Percentiles rank a stretch among this genome's conserved stretches.
These are phyloP conservation scores for Syncephalastrum monosporum DNA, from an alignment of 371 early-diverging fungal genomes.

Conservation along the genomic window DNA sequence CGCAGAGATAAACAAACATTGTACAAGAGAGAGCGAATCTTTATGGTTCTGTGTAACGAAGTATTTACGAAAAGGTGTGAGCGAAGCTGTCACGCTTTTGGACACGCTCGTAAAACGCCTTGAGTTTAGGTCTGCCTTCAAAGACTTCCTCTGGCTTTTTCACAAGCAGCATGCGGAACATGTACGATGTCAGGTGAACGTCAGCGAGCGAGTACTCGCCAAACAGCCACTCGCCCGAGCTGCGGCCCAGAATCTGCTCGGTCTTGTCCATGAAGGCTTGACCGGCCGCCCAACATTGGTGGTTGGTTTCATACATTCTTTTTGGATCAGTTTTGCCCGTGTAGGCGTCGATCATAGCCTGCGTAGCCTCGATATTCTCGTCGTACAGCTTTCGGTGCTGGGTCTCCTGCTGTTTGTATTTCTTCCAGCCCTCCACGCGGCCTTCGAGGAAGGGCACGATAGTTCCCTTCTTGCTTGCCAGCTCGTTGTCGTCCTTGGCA, in stretches of 20 bases:
- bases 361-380: constrained; percentile 16
- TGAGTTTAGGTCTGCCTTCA: constrained; percentile 24
- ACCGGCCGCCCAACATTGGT: constrained; percentile 22
- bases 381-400: constrained; percentile 24
- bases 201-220: constrained; percentile 34
- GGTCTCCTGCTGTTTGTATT: constrained; percentile 21
- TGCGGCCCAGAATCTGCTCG: constrained; percentile 16
- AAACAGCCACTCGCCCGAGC: constrained; percentile 26
- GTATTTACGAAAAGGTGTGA: constrained; percentile 1
- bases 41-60: too few species aligned
- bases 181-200: constrained; percentile 31
- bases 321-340: constrained; percentile 13
- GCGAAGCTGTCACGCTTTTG: constrained; percentile 31
- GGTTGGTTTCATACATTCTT: constrained; percentile 22
- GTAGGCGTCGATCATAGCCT: constrained; percentile 19
- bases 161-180: constrained; percentile 23
- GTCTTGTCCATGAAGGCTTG: constrained; percentile 27
- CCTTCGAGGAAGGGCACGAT: constrained; percentile 27
- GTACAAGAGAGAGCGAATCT: not conserved
- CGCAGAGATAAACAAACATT: too few species aligned
- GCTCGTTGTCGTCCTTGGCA: constrained; percentile 22
- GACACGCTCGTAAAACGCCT: constrained; percentile 30
- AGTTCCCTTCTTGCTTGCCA: constrained; percentile 20
- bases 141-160: constrained; percentile 28
- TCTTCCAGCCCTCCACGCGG: constrained; percentile 29